phyloP scores from a whole-genome alignment of 495 filamentous ascomycete species.

The Penicillium tannophilum region DNA sequence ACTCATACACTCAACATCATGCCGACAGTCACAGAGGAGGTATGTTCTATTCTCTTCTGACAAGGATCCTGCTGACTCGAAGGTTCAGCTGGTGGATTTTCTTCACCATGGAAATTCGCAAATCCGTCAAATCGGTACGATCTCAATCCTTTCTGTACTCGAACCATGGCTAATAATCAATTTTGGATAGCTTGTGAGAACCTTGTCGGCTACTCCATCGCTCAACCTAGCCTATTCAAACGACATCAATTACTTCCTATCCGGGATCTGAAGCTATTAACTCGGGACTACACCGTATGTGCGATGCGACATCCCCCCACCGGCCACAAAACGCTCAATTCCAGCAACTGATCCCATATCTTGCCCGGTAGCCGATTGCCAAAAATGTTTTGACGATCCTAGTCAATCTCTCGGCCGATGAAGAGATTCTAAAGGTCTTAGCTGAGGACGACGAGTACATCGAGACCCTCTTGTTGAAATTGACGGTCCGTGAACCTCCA shows the following conservation, averaged over 20 bases:
- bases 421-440: slow-evolving; percentile 68
- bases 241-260: slow-evolving; percentile 74
- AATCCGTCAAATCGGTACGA: slow-evolving; percentile 72
- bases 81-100: slow-evolving; percentile 78
- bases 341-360: slow-evolving; percentile 7
- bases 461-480: slow-evolving; percentile 65
- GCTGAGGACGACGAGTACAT: slow-evolving; percentile 81
- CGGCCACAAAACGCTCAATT: background rate
- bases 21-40: slow-evolving; percentile 84
- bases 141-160: background rate
- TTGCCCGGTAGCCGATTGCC: slow-evolving; percentile 67
- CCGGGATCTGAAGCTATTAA: slow-evolving; percentile 85
- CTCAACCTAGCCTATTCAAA: slow-evolving; percentile 83
- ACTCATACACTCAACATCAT: slow-evolving; percentile 44
- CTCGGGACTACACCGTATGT: slow-evolving; percentile 76
- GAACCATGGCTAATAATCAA: background rate
- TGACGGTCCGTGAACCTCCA: slow-evolving; percentile 66
- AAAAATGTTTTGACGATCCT: slow-evolving; percentile 92
- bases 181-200: slow-evolving; percentile 69
- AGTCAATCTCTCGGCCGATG: slow-evolving; percentile 84
- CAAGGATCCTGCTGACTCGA: background rate
- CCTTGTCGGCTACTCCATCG: slow-evolving; percentile 78
- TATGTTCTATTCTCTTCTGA: slow-evolving; percentile 31
- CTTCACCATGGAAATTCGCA: slow-evolving; percentile 86
- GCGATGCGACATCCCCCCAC: background rate